phyloP scores from a whole-genome alignment of 257 asterid genomes.

The Solanum microdontum region DNA sequence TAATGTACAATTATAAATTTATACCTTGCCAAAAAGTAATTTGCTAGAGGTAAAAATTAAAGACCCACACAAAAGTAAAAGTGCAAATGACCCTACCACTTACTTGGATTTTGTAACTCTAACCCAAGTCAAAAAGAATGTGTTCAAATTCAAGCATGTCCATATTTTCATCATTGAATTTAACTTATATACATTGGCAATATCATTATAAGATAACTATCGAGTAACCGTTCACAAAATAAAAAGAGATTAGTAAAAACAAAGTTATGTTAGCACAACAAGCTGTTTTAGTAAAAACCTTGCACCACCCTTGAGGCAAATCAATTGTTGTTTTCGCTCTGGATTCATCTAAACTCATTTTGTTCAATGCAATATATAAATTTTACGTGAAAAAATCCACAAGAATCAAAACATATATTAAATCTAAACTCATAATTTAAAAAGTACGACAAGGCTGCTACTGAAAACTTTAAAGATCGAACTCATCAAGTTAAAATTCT shows the following conservation, averaged over 20 bases:
- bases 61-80: neutral
- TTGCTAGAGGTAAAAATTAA: neutral
- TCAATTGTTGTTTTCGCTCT: neutral
- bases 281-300: neutral
- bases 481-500: neutral
- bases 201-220: neutral
- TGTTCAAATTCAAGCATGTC: neutral
- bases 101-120: neutral
- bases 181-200: neutral
- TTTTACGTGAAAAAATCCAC: neutral
- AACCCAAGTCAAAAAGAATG: neutral
- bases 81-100: neutral
- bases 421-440: neutral
- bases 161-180: constrained; percentile 2
- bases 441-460: neutral
- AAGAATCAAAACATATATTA: neutral
- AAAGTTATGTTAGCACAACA: neutral
- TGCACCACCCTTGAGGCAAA: neutral
- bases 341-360: neutral
- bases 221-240: neutral
- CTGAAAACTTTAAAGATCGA: too few relatives aligned
- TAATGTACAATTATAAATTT: neutral
- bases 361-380: neutral
- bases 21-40: neutral
- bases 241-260: neutral